Conservation (phyloP, 164 flowering plant species). For the Liquidambar formosana region DNA sequence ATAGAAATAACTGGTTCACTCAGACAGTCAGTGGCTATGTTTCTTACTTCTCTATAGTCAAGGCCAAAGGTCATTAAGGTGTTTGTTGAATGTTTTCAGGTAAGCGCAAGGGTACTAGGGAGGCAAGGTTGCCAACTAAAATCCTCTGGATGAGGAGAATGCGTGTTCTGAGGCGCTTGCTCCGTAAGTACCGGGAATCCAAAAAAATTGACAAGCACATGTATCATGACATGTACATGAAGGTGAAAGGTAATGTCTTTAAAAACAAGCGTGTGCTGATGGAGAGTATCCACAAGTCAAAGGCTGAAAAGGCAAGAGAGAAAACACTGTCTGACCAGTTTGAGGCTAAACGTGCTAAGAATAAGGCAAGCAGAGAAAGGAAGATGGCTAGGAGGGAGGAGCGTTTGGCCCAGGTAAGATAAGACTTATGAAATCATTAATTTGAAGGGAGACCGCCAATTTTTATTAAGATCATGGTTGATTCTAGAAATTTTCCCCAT, state of each 20-base stretch:
- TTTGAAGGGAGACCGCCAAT: no score
- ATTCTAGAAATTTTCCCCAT: not conserved
- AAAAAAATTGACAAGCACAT: slow-evolving; percentile 49
- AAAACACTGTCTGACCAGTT: slow-evolving; percentile 45
- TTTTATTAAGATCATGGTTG: no score
- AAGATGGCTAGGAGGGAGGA: slow-evolving; percentile 41
- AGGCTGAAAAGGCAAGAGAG: slow-evolving; percentile 51
- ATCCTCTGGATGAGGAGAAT: slow-evolving; percentile 46
- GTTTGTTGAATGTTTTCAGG: slow-evolving; percentile 16
- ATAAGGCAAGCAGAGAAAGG: slow-evolving; percentile 49
- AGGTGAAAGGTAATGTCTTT: slow-evolving; percentile 44
- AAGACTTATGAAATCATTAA: not conserved
- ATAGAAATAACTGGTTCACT: no score
- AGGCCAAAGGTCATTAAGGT: not conserved
- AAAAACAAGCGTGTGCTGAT: slow-evolving; percentile 46
- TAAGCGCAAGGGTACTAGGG: slow-evolving; percentile 48
- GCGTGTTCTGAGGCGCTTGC: slow-evolving; percentile 44
- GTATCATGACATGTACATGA: slow-evolving; percentile 54
- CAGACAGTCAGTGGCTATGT: no score
- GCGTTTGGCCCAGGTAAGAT: slow-evolving; percentile 35
- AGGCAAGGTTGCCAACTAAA: slow-evolving; percentile 45
- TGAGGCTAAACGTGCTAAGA: slow-evolving; percentile 47
- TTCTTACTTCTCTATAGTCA: no score
- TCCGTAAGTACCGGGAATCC: slow-evolving; percentile 39
- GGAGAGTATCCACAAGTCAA: slow-evolving; percentile 49